phyloP scores from a whole-genome alignment of 2,329 filamentous ascomycete species.

The Neonectria punicea region DNA sequence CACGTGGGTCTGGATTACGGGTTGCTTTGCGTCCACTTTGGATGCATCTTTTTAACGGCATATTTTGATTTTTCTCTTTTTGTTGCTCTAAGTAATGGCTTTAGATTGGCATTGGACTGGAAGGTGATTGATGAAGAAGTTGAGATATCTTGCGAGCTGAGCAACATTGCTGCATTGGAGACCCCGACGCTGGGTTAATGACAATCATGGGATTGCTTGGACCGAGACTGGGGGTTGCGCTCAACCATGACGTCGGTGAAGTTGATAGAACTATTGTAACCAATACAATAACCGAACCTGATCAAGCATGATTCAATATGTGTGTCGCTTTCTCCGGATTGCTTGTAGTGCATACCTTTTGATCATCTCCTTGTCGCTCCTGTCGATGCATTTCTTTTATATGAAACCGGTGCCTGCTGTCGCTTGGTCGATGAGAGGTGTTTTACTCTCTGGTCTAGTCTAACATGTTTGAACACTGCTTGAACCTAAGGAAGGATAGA shows the following conservation, averaged over 20 bases:
- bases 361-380: not conserved
- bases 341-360: not conserved
- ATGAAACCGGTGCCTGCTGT: not conserved
- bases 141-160: slow-evolving; percentile 21
- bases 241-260: slow-evolving; percentile 4
- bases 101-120: slow-evolving; percentile 40
- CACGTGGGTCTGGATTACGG: slow-evolving; percentile 40
- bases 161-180: slow-evolving; percentile 19
- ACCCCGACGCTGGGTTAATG: slow-evolving; percentile 13
- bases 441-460: not conserved
- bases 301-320: not conserved
- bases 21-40: slow-evolving; percentile 39
- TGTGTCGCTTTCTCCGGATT: not conserved
- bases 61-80: slow-evolving; percentile 30
- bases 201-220: slow-evolving; percentile 19
- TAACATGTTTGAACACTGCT: not conserved
- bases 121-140: slow-evolving; percentile 20
- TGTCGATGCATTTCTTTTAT: not conserved
- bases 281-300: slow-evolving; percentile 17
- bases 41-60: slow-evolving; percentile 28
- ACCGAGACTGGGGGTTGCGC: slow-evolving; percentile 5
- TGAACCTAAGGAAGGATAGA: not conserved
- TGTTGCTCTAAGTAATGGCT: slow-evolving; percentile 43
- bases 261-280: slow-evolving; percentile 22
- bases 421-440: too few relatives aligned